A percentile compares a stretch with the other conserved stretches of the same genome.
Conservation (phyloP, 176 grass and related monocot genomes). For the Oryza coarctata region DNA sequence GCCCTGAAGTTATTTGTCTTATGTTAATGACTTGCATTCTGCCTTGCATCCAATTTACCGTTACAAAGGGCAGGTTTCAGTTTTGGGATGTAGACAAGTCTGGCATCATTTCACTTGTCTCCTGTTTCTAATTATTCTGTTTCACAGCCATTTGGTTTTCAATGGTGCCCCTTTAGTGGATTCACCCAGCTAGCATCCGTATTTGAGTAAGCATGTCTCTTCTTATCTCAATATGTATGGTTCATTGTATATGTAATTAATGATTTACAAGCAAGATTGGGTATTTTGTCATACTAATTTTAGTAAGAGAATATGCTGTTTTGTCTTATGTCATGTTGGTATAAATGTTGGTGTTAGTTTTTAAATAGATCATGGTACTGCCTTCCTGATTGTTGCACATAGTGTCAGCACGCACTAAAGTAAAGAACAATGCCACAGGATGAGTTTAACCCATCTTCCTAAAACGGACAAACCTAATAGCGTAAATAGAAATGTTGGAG, state of each 20-base stretch:
- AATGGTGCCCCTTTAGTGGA: conserved; percentile 91
- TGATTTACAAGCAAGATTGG: conserved; percentile 17
- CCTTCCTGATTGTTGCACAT: not conserved
- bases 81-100: not conserved
- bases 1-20: not conserved
- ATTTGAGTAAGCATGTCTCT: conserved; percentile 78
- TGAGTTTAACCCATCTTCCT: not conserved
- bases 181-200: conserved; percentile 86
- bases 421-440: not conserved
- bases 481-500: not conserved
- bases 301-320: not conserved
- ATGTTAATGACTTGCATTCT: conserved; percentile 10
- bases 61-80: conserved; percentile 28
- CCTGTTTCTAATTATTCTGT: conserved; percentile 28
- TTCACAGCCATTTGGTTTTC: conserved; percentile 95
- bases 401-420: not conserved
- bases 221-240: conserved; percentile 21
- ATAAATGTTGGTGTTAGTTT: not conserved
- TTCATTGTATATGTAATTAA: conserved; percentile 7
- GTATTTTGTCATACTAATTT: not conserved
- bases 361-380: not conserved
- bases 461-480: not conserved
- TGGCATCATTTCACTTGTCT: conserved; percentile 28
- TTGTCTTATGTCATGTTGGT: not conserved
- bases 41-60: conserved; percentile 16